Conservation (phyloP, 1,284 basidiomycete species). For the Rhodotorula sp. region DNA sequence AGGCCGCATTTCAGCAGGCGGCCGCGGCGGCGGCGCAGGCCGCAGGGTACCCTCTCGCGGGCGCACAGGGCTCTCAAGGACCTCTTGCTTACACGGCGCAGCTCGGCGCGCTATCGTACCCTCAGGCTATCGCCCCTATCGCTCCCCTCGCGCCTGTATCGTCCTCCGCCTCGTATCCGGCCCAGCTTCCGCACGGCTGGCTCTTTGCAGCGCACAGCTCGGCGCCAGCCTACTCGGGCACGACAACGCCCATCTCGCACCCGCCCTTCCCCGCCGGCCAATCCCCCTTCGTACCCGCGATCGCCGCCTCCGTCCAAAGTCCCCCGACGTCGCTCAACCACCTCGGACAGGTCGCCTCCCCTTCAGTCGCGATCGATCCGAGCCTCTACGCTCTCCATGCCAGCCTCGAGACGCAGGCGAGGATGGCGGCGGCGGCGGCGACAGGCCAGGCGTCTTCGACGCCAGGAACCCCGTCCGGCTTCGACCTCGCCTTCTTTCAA, state of each 20-base stretch:
- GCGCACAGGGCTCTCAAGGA: neutral
- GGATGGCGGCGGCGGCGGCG: constrained; percentile 2
- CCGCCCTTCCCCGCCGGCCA: no score
- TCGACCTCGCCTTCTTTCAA: neutral
- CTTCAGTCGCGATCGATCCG: constrained; percentile 13
- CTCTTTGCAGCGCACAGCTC: no score
- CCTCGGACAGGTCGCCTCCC: constrained; percentile 1
- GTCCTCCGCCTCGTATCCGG: constrained; percentile 2
- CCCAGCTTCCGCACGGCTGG: neutral
- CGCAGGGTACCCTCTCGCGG: neutral
- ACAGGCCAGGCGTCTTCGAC: constrained; percentile 4
- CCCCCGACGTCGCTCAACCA: constrained; percentile 2
- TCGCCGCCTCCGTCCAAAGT: neutral
- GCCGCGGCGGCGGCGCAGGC: neutral
- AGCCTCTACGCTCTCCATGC: constrained; percentile 26
- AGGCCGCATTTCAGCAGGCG: neutral
- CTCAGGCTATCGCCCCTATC: no score
- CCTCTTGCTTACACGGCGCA: no score
- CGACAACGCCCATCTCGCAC: no score
- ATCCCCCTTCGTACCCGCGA: no score
- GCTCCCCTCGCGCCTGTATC: no score
- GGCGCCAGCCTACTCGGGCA: no score
- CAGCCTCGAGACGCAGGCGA: constrained; percentile 32
- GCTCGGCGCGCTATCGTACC: no score
- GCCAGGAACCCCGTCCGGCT: neutral